Conservation (phyloP, 1,139 yeast genomes). For the Yamadazyma diospyri region DNA sequence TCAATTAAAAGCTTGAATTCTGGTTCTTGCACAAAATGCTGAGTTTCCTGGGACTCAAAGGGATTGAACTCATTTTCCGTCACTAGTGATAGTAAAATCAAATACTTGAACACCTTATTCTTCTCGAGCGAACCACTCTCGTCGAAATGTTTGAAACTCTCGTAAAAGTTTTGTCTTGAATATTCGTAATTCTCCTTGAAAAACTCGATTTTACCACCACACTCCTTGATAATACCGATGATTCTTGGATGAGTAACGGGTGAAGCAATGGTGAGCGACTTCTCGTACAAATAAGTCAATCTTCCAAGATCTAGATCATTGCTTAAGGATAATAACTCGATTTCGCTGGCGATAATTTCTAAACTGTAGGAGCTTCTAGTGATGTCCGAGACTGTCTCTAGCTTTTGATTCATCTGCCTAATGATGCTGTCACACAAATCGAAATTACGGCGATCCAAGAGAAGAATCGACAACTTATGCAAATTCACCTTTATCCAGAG, state of each 20-base stretch:
- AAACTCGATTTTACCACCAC: slow-evolving; percentile 71
- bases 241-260: slow-evolving; percentile 76
- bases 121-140: slow-evolving; percentile 66
- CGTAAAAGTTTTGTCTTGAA: slow-evolving; percentile 67
- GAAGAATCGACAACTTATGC: slow-evolving; percentile 45
- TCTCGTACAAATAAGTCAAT: slow-evolving; percentile 46
- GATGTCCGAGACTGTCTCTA: slow-evolving; percentile 40
- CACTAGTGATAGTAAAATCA: slow-evolving; percentile 60
- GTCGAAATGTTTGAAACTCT: slow-evolving; percentile 71
- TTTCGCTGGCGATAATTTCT: slow-evolving; percentile 66
- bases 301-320: slow-evolving; percentile 29
- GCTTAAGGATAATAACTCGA: slow-evolving; percentile 43
- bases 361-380: slow-evolving; percentile 46
- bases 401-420: slow-evolving; percentile 34
- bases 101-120: slow-evolving; percentile 58
- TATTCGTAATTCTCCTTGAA: slow-evolving; percentile 55
- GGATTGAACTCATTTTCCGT: slow-evolving; percentile 67
- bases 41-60: slow-evolving; percentile 59
- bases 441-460: slow-evolving; percentile 31
- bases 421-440: slow-evolving; percentile 39
- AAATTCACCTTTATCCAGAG: slow-evolving; percentile 55
- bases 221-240: slow-evolving; percentile 67
- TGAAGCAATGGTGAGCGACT: slow-evolving; percentile 47
- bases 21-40: slow-evolving; percentile 36
- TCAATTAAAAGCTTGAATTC: slow-evolving; percentile 31